Base-by-base conservation (phyloP, 2,329 filamentous ascomycete species). In the Chrysoporthe cubensis region DNA sequence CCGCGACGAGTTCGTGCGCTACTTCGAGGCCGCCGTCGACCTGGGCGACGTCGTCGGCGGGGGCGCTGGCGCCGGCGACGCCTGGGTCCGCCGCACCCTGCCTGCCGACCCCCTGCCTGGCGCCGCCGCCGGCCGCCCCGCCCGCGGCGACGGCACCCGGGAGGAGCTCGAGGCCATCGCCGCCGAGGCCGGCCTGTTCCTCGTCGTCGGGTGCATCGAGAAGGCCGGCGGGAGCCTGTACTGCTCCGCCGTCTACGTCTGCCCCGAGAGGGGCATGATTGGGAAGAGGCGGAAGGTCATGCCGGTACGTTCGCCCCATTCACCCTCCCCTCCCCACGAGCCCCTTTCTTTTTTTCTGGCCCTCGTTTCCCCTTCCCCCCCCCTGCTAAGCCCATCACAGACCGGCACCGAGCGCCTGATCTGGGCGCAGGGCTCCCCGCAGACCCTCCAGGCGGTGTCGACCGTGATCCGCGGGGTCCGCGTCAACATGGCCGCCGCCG, bases 211-310 rank as follows among this genome's bases (percentile, higher is more conserved):
- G 0, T 77, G 92, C 32, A 90, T 97, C 14, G 94, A 97, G 79
- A 88, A 87, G 72, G 86, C 89, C 0, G 94, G 90, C 0, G 94
- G 94, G 0, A 95, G 90, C 69, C 76, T 97, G 63, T 97, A 97
- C 76, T 97, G 94, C 77, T 84, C 88, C 3, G 92, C 87, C 0
- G 85, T 97, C 4, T 97, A 96, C 75, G 90, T 97, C 0, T 93
- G 92, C 76, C 94, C 94, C 0, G 81, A 79, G 54, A 76, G 85
- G 59, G 94, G 94, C 5, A 78, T 91, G 8, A 76, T 97, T 26
- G 94, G 93, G 26, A 97, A 97, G 84, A 86, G 94, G 71, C 85
- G 94, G 74, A 97, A 97, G 79, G 92, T 97, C 32, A 95, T 97
- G 89, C 95, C 94, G 21, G 90, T 91, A 78, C 74, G 87, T 82